phyloP scores from a whole-genome alignment of 2,329 filamentous ascomycete genomes.

The Phialophora macrospora region DNA sequence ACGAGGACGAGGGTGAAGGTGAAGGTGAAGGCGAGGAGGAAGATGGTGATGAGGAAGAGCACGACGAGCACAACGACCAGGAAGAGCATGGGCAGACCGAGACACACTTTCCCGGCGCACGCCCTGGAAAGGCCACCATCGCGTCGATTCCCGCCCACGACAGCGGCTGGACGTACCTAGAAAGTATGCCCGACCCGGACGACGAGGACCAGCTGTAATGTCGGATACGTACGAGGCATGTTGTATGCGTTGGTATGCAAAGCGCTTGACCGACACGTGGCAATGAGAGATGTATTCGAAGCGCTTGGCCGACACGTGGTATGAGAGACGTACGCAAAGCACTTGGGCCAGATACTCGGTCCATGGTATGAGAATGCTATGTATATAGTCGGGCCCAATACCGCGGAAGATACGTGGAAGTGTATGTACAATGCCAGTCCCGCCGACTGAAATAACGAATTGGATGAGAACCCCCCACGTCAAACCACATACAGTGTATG shows the following conservation, averaged over 20 bases:
- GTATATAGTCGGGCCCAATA: no score
- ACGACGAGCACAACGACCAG: slow-evolving; percentile 19
- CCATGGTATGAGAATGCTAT: no score
- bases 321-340: no score
- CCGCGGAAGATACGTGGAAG: no score
- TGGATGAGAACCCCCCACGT: no score
- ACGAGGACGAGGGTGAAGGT: slow-evolving; percentile 33
- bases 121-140: not conserved
- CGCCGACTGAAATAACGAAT: no score
- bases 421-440: no score
- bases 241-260: not conserved
- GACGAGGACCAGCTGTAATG: slow-evolving; percentile 33
- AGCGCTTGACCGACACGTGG: no score
- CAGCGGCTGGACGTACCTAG: slow-evolving; percentile 16
- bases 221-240: not conserved
- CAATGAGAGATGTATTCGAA: no score
- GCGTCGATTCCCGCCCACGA: slow-evolving; percentile 4
- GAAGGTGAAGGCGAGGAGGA: slow-evolving; percentile 30
- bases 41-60: slow-evolving; percentile 22
- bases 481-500: no score
- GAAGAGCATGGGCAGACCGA: not conserved
- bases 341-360: no score
- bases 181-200: slow-evolving; percentile 30
- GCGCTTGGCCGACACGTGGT: no score
- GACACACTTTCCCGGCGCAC: not conserved